Evolutionary conservation across 2,329 filamentous ascomycete genomes (phyloP).

Genomic region (Colletotrichum sp.): DNA sequence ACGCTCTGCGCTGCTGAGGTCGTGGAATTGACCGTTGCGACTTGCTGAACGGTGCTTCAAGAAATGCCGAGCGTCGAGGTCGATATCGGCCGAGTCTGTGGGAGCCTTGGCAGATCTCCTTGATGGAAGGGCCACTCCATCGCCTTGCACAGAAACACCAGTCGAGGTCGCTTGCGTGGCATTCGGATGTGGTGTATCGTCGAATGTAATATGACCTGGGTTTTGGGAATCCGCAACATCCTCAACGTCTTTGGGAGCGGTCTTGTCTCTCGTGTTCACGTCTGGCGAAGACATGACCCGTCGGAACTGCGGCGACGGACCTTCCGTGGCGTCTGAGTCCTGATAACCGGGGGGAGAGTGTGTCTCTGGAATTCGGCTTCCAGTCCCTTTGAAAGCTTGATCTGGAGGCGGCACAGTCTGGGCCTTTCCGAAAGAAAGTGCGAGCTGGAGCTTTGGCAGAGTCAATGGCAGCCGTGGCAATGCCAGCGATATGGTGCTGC

Average conservation of each 20-base stretch:
- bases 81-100: not conserved
- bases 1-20: slow-evolving; percentile 56
- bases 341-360: not conserved
- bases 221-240: not conserved
- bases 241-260: not conserved
- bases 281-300: not conserved
- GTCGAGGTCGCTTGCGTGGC: not conserved
- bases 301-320: not conserved
- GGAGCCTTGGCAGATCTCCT: slow-evolving; percentile 34
- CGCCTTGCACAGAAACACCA: not conserved
- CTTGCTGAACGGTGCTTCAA: slow-evolving; percentile 26
- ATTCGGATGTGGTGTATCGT: not conserved
- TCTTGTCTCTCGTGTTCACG: not conserved
- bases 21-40: slow-evolving; percentile 60
- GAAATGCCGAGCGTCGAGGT: not conserved
- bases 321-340: not conserved
- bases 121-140: not conserved
- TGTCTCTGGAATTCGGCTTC: not conserved
- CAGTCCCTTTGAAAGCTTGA: not conserved
- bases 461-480: not conserved
- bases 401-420: not conserved
- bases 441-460: not conserved
- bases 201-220: not conserved
- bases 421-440: not conserved
- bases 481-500: not conserved